Conservation (phyloP, 2,329 filamentous ascomycete genomes). For the Aspergillus tamarii region DNA sequence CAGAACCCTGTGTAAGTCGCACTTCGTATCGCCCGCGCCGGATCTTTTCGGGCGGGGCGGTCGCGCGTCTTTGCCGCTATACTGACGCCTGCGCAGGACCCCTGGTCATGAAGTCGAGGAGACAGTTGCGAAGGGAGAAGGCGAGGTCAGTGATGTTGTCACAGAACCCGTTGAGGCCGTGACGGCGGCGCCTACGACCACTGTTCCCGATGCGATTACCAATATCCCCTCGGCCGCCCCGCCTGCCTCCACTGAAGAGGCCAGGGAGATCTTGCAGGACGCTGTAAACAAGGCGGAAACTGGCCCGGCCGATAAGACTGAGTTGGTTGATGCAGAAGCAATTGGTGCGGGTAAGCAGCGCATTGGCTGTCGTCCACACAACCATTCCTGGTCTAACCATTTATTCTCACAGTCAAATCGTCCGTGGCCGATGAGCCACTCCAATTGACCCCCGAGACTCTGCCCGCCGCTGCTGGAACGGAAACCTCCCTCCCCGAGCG, state of each 20-base stretch:
- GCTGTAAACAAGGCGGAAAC: slow-evolving; percentile 16
- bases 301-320: slow-evolving; percentile 6
- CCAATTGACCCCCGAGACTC: slow-evolving; percentile 11
- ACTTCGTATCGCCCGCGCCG: slow-evolving; percentile 5
- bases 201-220: slow-evolving; percentile 24
- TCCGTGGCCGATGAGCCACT: slow-evolving; percentile 9
- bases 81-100: slow-evolving; percentile 18
- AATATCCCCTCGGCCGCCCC: slow-evolving; percentile 15
- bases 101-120: slow-evolving; percentile 29
- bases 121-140: slow-evolving; percentile 23
- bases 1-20: slow-evolving; percentile 39
- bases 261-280: slow-evolving; percentile 9
- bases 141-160: slow-evolving; percentile 21
- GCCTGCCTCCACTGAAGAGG: slow-evolving; percentile 11
- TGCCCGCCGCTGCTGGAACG: slow-evolving; percentile 14
- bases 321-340: neutral
- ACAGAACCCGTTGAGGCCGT: slow-evolving; percentile 17
- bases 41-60: neutral
- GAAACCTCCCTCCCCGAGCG: slow-evolving; percentile 24
- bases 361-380: neutral
- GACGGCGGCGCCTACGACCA: slow-evolving; percentile 20
- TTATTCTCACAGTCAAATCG: slow-evolving; percentile 1
- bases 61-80: neutral
- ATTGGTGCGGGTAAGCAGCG: neutral
- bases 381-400: neutral